Percentiles rank a stretch among this genome's conserved stretches.
These are phyloP conservation scores for Ulota crispa DNA, from an alignment of 225 moss, liverwort and hornwort genomes.

Conservation along the genomic window DNA sequence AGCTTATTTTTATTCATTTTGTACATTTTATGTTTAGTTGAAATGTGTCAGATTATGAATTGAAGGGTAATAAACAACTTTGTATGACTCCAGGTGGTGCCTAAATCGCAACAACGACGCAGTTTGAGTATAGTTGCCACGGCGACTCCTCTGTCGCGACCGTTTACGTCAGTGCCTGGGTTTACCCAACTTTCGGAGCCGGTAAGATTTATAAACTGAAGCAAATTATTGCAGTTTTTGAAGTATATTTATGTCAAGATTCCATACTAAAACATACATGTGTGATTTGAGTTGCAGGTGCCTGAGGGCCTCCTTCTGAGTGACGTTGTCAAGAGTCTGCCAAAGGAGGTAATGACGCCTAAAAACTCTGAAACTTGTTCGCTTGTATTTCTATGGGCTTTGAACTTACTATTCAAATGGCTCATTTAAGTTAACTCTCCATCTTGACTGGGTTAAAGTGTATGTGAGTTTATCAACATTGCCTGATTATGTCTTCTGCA, in stretches of 20 bases:
- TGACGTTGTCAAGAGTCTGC: conserved; percentile 70
- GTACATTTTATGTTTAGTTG: no score
- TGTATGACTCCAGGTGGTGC: conserved; percentile 25
- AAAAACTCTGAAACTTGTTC: neutral
- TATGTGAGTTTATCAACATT: neutral
- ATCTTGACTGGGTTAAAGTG: neutral
- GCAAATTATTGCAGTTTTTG: neutral
- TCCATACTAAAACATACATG: neutral
- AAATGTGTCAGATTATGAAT: no score
- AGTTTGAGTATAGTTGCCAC: conserved; percentile 45
- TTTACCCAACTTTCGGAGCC: conserved; percentile 77
- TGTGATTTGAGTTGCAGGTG: conserved; percentile 35
- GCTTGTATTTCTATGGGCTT: neutral
- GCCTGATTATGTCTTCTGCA: neutral
- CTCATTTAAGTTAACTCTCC: neutral
- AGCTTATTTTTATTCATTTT: no score
- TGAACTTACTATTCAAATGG: neutral
- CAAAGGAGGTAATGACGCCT: conserved; percentile 58
- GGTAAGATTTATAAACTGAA: conserved; percentile 28
- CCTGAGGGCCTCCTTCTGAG: conserved; percentile 57
- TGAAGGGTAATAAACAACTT: neutral
- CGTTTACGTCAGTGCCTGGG: conserved; percentile 63
- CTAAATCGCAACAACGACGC: conserved; percentile 8
- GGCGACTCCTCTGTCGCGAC: conserved; percentile 49
- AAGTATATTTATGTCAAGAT: neutral